Evolutionary conservation across 139 green algal species (phyloP).

Genomic region (Chlorella vulgaris): DNA sequence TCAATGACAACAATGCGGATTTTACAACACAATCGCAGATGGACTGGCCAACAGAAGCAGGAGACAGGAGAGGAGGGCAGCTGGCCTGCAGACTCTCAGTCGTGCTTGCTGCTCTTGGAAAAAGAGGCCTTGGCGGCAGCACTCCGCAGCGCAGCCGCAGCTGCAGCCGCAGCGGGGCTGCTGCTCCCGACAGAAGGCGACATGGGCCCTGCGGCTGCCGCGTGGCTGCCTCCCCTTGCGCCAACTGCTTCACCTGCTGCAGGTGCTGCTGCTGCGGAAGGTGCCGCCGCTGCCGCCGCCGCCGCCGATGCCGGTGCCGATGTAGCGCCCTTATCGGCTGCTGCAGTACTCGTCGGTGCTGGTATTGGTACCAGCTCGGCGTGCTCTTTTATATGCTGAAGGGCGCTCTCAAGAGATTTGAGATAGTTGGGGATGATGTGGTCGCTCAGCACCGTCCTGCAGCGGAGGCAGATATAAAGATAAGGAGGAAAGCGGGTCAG

Average conservation of each 20-base stretch:
- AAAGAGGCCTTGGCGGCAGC: neutral
- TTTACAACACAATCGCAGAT: too few relatives aligned
- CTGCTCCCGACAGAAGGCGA: too few relatives aligned
- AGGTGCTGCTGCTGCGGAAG: neutral
- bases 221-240: neutral
- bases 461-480: neutral
- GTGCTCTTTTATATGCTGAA: neutral
- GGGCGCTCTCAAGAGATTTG: conserved; percentile 48
- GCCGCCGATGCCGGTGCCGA: neutral
- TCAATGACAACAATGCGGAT: too few relatives aligned
- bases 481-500: neutral
- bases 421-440: conserved; percentile 80
- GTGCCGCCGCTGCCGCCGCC: neutral
- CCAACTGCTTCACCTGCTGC: neutral
- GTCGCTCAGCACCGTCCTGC: conserved; percentile 22
- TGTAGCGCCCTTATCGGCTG: neutral
- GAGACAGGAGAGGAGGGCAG: too few relatives aligned
- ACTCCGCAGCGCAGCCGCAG: neutral
- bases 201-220: too few relatives aligned
- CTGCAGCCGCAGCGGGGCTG: neutral
- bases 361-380: neutral
- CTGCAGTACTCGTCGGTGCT: neutral
- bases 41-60: too few relatives aligned
- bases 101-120: neutral
- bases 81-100: neutral